Evolutionary conservation across 768 basidiomycete species (phyloP).

Genomic region (Leccinum pellstonianum): DNA sequence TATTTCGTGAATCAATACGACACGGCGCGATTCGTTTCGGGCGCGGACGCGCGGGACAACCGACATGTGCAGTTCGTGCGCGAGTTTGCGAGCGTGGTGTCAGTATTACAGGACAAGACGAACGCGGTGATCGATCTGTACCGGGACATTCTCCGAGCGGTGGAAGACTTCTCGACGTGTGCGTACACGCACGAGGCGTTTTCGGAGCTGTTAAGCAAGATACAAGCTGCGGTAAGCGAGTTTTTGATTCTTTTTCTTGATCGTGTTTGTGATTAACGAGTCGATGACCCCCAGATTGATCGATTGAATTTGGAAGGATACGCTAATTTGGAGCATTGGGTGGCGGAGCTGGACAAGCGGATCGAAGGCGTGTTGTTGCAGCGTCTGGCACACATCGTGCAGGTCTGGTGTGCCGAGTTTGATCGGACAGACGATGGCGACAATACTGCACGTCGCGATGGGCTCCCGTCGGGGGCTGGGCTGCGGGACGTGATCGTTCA

Average conservation of each 20-base stretch:
- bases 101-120: slow-evolving; percentile 94
- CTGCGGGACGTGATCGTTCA: neutral
- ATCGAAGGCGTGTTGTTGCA: slow-evolving; percentile 81
- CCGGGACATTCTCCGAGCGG: slow-evolving; percentile 76
- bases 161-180: slow-evolving; percentile 88
- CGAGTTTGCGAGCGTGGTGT: slow-evolving; percentile 92
- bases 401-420: slow-evolving; percentile 88
- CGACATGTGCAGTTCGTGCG: slow-evolving; percentile 92
- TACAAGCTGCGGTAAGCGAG: slow-evolving; percentile 72
- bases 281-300: slow-evolving; percentile 64
- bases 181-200: slow-evolving; percentile 84
- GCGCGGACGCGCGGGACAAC: slow-evolving; percentile 77
- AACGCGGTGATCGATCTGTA: slow-evolving; percentile 91
- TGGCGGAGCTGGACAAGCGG: slow-evolving; percentile 74
- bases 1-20: slow-evolving; percentile 95
- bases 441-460: slow-evolving; percentile 52
- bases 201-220: slow-evolving; percentile 65
- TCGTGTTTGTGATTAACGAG: neutral
- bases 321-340: slow-evolving; percentile 91
- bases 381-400: slow-evolving; percentile 73
- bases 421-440: slow-evolving; percentile 71
- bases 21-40: slow-evolving; percentile 67
- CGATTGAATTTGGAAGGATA: slow-evolving; percentile 95
- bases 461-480: neutral
- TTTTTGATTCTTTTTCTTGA: neutral